Percentiles rank a stretch among this genome's conserved stretches.
These are phyloP conservation scores for Cladosporium velox DNA, from an alignment of 2,329 filamentous ascomycete genomes.

Conservation along the genomic window DNA sequence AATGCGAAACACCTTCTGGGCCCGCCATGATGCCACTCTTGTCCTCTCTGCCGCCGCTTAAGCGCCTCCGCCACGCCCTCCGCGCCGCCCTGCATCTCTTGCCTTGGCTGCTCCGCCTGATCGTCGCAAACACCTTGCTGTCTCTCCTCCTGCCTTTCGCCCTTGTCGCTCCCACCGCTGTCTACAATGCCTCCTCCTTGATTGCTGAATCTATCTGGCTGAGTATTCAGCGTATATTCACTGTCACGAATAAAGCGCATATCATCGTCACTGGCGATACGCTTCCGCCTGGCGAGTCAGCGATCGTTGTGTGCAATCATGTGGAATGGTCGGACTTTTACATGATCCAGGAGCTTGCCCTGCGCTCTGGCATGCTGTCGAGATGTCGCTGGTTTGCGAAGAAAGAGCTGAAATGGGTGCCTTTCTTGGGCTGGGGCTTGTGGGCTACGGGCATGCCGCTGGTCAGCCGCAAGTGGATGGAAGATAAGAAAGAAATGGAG, in stretches of 20 bases:
- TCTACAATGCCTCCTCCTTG: conserved; percentile 57
- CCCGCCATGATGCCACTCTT: not conserved
- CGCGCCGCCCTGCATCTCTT: conserved; percentile 30
- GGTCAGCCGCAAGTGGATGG: conserved; percentile 61
- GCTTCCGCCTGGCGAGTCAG: conserved; percentile 58
- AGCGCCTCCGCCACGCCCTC: conserved; percentile 40
- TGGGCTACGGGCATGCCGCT: conserved; percentile 68
- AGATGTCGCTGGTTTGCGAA: conserved; percentile 65
- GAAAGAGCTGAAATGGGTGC: conserved; percentile 59
- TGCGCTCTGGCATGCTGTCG: conserved; percentile 59
- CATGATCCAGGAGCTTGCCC: conserved; percentile 61
- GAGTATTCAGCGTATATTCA: conserved; percentile 61
- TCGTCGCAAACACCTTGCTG: conserved; percentile 53
- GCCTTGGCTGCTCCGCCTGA: conserved; percentile 58
- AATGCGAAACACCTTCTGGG: conserved; percentile 3
- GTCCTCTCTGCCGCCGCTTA: not conserved
- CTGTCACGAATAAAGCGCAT: conserved; percentile 53
- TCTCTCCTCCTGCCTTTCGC: conserved; percentile 39
- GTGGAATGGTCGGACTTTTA: conserved; percentile 66
- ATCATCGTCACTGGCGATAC: conserved; percentile 57
- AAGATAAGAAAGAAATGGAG: conserved; percentile 58
- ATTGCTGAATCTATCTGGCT: conserved; percentile 59
- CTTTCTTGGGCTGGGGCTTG: conserved; percentile 64
- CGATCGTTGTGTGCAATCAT: conserved; percentile 63
- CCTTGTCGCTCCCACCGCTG: conserved; percentile 45